Base-by-base conservation (phyloP, 1,139 yeast species). In the Nakaseomyces delphensis region DNA sequence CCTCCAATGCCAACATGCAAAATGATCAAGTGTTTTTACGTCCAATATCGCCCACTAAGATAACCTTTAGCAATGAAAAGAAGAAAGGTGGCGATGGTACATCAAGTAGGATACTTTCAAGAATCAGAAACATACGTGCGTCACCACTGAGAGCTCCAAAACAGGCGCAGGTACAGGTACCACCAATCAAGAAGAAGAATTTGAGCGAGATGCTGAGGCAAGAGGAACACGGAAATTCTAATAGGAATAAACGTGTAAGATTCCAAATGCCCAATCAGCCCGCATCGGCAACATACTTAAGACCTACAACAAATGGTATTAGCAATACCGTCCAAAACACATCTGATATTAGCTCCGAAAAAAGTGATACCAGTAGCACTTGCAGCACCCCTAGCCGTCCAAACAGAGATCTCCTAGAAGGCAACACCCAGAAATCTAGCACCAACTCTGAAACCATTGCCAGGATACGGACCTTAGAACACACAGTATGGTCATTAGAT, bases 401-500 rank as follows among this genome's bases (percentile, higher is more conserved):
- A 11, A 16, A 16, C n/a, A 31, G 35, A n/a, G n/a, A n/a, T n/a
- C n/a, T n/a, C n/a, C n/a, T n/a, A n/a, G n/a, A n/a, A n/a, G n/a
- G n/a, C n/a, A n/a, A n/a, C n/a, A n/a, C n/a, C n/a, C n/a, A n/a
- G n/a, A n/a, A n/a, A n/a, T n/a, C n/a, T n/a, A n/a, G n/a, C 30
- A 13, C 6, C 30, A 27, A 10, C 30, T 27, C 30, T 6, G 30
- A 27, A 13, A n/a, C 9, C 11, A 14, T 11, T 18, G 23, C 37
- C 7, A 21, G 27, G 13, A 20, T 21, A 21, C 27, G 19, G 7
- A 11, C 15, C 10, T n/a, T 33, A 11, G 37, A 33, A 21, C 16
- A 21, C 25, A 62, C 15, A 71, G 69, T 38, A 91, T 83, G 48
- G 68, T 72, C 19, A 79, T 84, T 10, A 70, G 84, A 46, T 80